Evolutionary conservation across 2,329 filamentous ascomycete genomes (phyloP).

Genomic region (Verticillium nonalfalfae): DNA sequence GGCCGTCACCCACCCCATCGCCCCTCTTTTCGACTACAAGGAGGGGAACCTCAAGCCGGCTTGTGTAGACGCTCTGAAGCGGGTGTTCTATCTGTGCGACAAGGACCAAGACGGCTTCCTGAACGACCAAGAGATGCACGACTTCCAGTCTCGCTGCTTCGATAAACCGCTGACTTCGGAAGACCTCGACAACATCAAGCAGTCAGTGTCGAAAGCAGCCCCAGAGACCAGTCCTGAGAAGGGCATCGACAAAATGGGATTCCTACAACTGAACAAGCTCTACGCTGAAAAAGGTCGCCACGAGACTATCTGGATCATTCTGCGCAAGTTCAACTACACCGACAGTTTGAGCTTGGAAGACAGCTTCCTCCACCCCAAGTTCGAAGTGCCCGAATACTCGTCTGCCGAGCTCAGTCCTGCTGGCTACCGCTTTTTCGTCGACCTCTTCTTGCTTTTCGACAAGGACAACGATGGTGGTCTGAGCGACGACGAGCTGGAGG

Average conservation of each 20-base stretch:
- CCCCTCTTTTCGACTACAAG: slow-evolving; percentile 94
- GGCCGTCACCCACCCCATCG: slow-evolving; percentile 93
- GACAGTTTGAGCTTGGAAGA: slow-evolving; percentile 91
- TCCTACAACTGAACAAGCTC: slow-evolving; percentile 86
- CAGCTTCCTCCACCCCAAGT: slow-evolving; percentile 84
- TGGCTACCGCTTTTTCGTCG: slow-evolving; percentile 96
- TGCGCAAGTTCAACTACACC: slow-evolving; percentile 92
- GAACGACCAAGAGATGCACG: slow-evolving; percentile 82
- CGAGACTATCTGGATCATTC: slow-evolving; percentile 96
- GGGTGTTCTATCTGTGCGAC: slow-evolving; percentile 94
- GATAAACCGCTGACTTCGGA: slow-evolving; percentile 75
- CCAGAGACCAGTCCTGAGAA: slow-evolving; percentile 56
- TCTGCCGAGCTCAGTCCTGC: slow-evolving; percentile 91
- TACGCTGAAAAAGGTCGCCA: slow-evolving; percentile 97
- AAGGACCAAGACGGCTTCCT: slow-evolving; percentile 92
- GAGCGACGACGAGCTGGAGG: slow-evolving; percentile 76
- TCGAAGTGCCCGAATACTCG: slow-evolving; percentile 86
- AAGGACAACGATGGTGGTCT: slow-evolving; percentile 96
- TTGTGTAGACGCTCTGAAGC: slow-evolving; percentile 76
- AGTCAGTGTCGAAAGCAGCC: slow-evolving; percentile 67
- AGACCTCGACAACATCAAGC: slow-evolving; percentile 87
- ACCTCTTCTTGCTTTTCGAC: slow-evolving; percentile 90
- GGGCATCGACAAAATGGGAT: slow-evolving; percentile 78
- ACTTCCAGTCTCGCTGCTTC: slow-evolving; percentile 89
- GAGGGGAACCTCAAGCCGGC: slow-evolving; percentile 83